Base-by-base conservation (phyloP, 352 stramenopile genomes). In the Phytophthora capsici region DNA sequence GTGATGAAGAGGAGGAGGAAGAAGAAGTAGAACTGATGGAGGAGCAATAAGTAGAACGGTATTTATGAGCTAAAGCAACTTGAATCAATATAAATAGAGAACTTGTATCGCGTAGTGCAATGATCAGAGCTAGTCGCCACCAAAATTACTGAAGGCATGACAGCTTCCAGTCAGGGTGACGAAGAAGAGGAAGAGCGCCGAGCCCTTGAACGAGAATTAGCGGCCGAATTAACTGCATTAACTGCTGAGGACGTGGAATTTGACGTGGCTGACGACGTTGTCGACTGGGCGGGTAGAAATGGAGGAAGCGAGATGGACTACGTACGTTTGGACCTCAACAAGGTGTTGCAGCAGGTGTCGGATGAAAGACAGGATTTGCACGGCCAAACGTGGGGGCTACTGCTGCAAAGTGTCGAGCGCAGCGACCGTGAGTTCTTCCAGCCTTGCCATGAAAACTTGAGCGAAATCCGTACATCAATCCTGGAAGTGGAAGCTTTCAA, bases 121-220 rank as follows among this genome's bases (percentile, higher is more conserved):
- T 66, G 62, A 52, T 2, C 28, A 9, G 37, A 41, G 34, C 37
- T 55, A 40, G 41, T 14, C 34, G n/a, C 6, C 30, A 54, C 36
- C 26, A 19, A 19, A 28, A 55, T 34, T 34, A 34, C 28, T 34
- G 28, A 34, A 4, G 22, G 8, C n/a, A 74, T 70, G 66, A 26
- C 59, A 19, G 50, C 45, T 26, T 58, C 32, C 5, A 63, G 58
- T 51, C 64, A 68, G 48, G 44, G 25, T 6, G 56, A 72, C 32
- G 58, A 78, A 30, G 72, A 86, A 30, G 62, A 71, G 0, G 72
- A 87, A 8, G 79, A 90, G 47, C 71, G 82, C 8, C 58, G 36
- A 2, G 77, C 61, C 45, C 65, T 90, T 12, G 79, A 88, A 56
- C 66, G 44, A 28, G 73, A 85, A 62, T 63, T 87, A 25, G 73